Base-by-base conservation (phyloP, 73 alveolate genomes). In the Stentor roeselii region DNA sequence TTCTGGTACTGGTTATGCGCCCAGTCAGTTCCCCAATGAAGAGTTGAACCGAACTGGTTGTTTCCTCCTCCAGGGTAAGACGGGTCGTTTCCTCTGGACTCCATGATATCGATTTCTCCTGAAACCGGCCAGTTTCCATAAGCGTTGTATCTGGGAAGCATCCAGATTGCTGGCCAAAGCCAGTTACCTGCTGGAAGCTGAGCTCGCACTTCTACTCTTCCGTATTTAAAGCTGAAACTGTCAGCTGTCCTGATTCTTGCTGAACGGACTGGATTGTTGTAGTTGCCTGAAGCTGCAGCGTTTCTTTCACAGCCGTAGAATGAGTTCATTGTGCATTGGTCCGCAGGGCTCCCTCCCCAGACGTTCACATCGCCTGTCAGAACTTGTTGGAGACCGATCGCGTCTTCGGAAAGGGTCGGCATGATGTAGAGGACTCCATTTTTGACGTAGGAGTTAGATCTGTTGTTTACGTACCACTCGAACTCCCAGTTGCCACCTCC, bases 161-260 rank as follows among this genome's bases (percentile, higher is more conserved):
- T 89, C 98, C 98, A 93, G 76, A 93, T 89, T n/a, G 97, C 96
- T 21, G 98, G 98, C 98, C 98, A 93, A 39, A 92, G 59, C 90
- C 98, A 93, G 60, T 82, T 91, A 6, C 95, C 96, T 82, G 42
- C 83, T 3, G 98, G 98, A 0, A 92, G 83, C 59, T 86, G 38
- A 31, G 95, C 94, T 59, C 86, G 86, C 41, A 94, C 92, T 87
- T 92, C 96, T n/a, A 93, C 96, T 89, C 91, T 88, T 37, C 98
- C 98, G 80, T 93, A 93, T 89, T 82, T 50, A 87, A 92, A 91
- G 4, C 83, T 60, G 84, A 93, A 92, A n/a, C 84, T 75, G 42
- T 83, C 86, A 37, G 76, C 91, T 3, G 97, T 84, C 40, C 92
- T 90, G 42, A 92, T 75, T 80, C 94, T 92, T 27, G 96, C 97